A percentile compares a stretch with the other conserved stretches of the same genome.
Conservation (phyloP, 441 rosid species). For the Brassica balearica region DNA sequence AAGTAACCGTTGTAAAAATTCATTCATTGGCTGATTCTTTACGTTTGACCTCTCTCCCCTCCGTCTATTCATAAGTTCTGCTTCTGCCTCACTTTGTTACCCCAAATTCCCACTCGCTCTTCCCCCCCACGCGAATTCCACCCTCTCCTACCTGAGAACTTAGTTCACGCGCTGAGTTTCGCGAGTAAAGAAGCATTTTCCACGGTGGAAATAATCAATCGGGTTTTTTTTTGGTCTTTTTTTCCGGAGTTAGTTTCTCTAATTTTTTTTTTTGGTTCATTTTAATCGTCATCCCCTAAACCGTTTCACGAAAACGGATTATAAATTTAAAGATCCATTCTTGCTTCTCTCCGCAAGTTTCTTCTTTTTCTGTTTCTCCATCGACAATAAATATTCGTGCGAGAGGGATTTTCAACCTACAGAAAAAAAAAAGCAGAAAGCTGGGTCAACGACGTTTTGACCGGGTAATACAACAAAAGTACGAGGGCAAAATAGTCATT, state of each 20-base stretch:
- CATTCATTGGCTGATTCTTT: not conserved
- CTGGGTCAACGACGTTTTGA: conserved; percentile 44
- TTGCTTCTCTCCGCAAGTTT: conserved; percentile 29
- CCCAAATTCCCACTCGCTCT: not conserved
- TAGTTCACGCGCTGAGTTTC: conserved; percentile 8
- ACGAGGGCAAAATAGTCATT: conserved; percentile 13
- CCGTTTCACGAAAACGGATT: conserved; percentile 6
- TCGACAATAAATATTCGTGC: not conserved
- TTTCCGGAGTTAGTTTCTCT: conserved; percentile 1
- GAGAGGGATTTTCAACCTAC: conserved; percentile 15
- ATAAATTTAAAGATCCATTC: conserved; percentile 2
- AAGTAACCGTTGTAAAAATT: too few relatives aligned
- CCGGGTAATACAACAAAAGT: conserved; percentile 27
- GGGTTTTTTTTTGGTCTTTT: not conserved
- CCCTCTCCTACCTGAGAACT: not conserved
- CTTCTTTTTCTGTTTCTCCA: conserved; percentile 20
- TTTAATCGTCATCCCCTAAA: conserved; percentile 23
- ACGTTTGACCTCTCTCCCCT: conserved; percentile 35
- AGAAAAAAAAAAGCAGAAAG: not conserved
- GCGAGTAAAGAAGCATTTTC: conserved; percentile 14
- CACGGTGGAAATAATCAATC: conserved; percentile 21
- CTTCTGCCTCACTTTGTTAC: conserved; percentile 28
- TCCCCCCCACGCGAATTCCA: not conserved
- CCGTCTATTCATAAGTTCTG: conserved; percentile 20
- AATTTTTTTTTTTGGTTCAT: not conserved